Percentiles rank a stretch among this genome's conserved stretches.
Evolutionary conservation across 169 alveolate species (phyloP).

Genomic region (Hepatocystis sp.): DNA sequence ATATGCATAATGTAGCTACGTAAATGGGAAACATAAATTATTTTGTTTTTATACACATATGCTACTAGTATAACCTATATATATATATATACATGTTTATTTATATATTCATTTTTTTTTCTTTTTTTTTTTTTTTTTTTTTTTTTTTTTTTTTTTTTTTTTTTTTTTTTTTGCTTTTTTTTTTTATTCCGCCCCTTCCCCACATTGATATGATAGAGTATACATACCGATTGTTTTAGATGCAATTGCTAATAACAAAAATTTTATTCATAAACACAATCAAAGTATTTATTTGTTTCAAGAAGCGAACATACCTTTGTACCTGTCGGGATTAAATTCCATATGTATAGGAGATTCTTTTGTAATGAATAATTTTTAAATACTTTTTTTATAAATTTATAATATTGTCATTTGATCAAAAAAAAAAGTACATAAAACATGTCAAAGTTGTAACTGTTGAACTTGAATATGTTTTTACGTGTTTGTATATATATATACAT

Average conservation of each 20-base stretch:
- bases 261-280: slow-evolving; percentile 10
- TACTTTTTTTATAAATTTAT: neutral
- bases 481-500: neutral
- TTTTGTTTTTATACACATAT: neutral
- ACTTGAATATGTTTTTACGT: neutral
- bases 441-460: neutral
- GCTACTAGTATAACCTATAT: neutral
- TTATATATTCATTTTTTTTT: neutral
- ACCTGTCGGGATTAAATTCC: slow-evolving; percentile 27
- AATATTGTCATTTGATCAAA: no score
- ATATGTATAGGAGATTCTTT: slow-evolving; percentile 62
- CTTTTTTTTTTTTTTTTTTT: no score
- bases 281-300: slow-evolving; percentile 16
- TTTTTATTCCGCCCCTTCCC: neutral
- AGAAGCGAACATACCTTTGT: slow-evolving; percentile 14
- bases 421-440: no score
- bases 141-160: no score
- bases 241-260: slow-evolving; percentile 5
- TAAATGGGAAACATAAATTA: neutral
- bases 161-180: no score
- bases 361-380: slow-evolving; percentile 9
- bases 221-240: slow-evolving; percentile 34
- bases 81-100: neutral
- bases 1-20: neutral
- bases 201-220: no score